phyloP scores from a whole-genome alignment of 2,329 filamentous ascomycete genomes.

The Onygenales sp. region DNA sequence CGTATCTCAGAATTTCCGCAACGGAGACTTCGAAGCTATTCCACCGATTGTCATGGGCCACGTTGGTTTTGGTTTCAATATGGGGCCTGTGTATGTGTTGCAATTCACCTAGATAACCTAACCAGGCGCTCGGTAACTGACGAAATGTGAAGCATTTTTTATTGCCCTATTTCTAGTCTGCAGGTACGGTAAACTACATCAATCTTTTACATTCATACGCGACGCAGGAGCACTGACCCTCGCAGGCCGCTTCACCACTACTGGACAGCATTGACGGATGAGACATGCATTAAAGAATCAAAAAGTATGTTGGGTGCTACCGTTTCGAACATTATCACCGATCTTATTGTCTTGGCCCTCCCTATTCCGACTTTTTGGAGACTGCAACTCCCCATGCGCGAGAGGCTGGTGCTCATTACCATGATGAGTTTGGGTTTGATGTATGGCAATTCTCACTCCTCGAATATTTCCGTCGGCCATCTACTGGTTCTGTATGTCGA shows the following conservation, averaged over 20 bases:
- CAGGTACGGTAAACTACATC: conserved; percentile 5
- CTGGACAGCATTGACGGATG: conserved; percentile 4
- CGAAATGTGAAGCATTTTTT: conserved; percentile 7
- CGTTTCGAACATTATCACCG: conserved; percentile 10
- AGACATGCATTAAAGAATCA: conserved; percentile 8
- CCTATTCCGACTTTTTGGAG: conserved; percentile 13
- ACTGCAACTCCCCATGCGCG: conserved; percentile 8
- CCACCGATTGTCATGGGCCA: conserved; percentile 5
- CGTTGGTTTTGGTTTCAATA: conserved; percentile 5
- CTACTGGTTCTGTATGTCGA: neutral
- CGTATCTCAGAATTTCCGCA: conserved; percentile 10
- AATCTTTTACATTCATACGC: too few species aligned
- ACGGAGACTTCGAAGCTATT: conserved; percentile 3
- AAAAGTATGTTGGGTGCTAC: conserved; percentile 4
- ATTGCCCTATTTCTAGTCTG: conserved; percentile 9
- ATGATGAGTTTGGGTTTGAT: conserved; percentile 13
- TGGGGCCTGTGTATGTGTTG: conserved; percentile 10
- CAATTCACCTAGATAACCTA: neutral
- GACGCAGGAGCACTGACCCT: neutral
- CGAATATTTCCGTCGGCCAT: neutral
- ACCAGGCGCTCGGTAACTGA: neutral
- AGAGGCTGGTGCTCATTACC: conserved; percentile 8
- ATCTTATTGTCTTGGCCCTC: conserved; percentile 10
- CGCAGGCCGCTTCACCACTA: conserved; percentile 8
- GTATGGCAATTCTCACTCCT: conserved; percentile 4